Evolutionary conservation across 1,284 basidiomycete genomes (phyloP), one percentile per base, ranked within the genome.

Genomic region (Limonomyces culmigenus): DNA sequence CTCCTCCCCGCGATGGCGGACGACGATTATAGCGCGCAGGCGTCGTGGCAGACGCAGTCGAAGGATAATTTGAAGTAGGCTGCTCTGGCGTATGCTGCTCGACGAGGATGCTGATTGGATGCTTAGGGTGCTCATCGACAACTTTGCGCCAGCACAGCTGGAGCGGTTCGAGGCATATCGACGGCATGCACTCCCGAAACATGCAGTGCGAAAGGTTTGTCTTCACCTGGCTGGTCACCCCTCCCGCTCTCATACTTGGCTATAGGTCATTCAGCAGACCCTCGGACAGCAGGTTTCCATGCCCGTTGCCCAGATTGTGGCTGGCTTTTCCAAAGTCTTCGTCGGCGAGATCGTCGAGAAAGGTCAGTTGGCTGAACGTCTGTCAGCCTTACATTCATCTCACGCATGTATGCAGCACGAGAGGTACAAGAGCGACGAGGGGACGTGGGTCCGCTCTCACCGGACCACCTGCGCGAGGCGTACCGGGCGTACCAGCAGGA

Each of bases 341-440:
- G 84, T 93, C 6, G 88, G 88, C 2, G 87, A 92, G 53, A 84
- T 92, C 4, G 71, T 91, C 15, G 87, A 92, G 52, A 79, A 80
- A 59, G 85, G 85, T 83, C 38, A 35, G 59, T 47, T 2, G 33
- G 15, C 20, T 3, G 19, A 11, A 16, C 34, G 33, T 32, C 16
- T 29, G 23, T 18, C 12, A 29, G 27, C 25, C 13, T 11, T 6
- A 16, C n/a, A 21, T 33, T 12, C 11, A 14, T 29, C 18, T 31
- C 12, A 11, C 31, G 11, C 32, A n/a, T 23, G 11, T 34, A 12
- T 19, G 2, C 45, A 86, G 87, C 85, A 15, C 78, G 84, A 16
- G 63, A 66, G 13, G 77, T 85, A 0, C 86, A 89, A 53, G 57
- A 60, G n/a, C 64, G 72, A 20, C 63, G 78, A 16, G 69, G 74